These are phyloP conservation scores for Suillus subalutaceus DNA, from an alignment of 768 basidiomycete genomes.

Conservation along the genomic window DNA sequence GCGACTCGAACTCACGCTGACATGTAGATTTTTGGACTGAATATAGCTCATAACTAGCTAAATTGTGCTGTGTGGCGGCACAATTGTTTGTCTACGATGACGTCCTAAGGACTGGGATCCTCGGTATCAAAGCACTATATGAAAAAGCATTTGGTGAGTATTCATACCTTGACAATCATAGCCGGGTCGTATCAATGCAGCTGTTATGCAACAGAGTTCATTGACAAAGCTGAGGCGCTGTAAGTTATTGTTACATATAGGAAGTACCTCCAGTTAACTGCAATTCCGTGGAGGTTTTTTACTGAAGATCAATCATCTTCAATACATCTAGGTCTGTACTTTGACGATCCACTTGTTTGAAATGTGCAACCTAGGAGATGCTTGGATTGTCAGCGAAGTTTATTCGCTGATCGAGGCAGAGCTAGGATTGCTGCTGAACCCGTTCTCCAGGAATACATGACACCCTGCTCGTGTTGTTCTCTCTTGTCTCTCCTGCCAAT, in stretches of 20 bases:
- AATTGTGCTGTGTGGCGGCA: neutral
- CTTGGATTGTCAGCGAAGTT: neutral
- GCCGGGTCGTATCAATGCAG: neutral
- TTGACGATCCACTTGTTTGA: neutral
- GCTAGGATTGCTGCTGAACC: neutral
- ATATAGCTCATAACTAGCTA: neutral
- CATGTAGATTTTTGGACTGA: neutral
- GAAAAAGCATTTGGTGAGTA: neutral
- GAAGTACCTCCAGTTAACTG: neutral
- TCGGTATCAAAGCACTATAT: neutral
- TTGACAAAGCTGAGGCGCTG: neutral
- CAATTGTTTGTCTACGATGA: neutral
- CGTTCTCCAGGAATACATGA: neutral
- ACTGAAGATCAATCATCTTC: no score
- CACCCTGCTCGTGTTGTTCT: neutral
- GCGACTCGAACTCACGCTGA: neutral
- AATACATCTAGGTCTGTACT: neutral
- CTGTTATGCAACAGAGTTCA: neutral
- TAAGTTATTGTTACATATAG: neutral
- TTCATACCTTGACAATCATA: neutral
- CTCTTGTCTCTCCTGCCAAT: neutral
- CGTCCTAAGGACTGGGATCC: neutral
- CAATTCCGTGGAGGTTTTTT: neutral
- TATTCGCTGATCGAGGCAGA: neutral
- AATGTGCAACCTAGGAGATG: neutral